Evolutionary conservation across 495 filamentous ascomycete species (phyloP), one percentile per base, ranked within the genome.

Genomic region (Aspergillus mulundensis): DNA sequence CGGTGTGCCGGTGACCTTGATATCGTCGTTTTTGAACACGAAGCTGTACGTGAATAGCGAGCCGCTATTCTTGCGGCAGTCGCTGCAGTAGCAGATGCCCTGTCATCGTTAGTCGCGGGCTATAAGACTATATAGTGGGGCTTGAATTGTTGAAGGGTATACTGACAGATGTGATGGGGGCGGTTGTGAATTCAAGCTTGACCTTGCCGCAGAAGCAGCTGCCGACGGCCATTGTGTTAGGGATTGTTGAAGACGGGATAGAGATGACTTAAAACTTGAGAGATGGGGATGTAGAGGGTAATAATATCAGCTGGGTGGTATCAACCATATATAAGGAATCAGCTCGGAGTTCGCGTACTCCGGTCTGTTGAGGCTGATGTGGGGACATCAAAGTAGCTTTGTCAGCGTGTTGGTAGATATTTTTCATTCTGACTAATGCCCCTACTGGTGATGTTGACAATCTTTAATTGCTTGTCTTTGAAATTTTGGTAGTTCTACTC

Each of bases 1-100:
- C 0, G 71, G 68, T 15, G 11, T 68, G 12, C 71, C 71, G 11
- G 66, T 30, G 25, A 74, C 34, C 0, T 58, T 48, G 20, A 74
- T 24, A 2, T 70, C 61, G 5, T 56, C 45, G 16, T 5, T 57
- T 20, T 68, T 63, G 55, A 70, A 46, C 41, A 73, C 21, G 8
- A 67, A 62, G 56, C 45, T 69, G 41, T 65, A 70, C 14, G 53
- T 51, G 36, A 42, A 73, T 6, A 36, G 51, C 0, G 21, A 1
- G 0, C 71, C 66, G 8, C 67, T 70, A 1, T 73, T 60, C 47
- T 75, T 75, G 54, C 71, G 71, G 59, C 71, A 75, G 54, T 69
- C 71, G n/a, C 41, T 16, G 50, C 71, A 75, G 59, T 75, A 67
- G 32, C 70, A 75, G 10, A 75, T 19, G 42, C 23, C 71, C 71